Evolutionary conservation across 305 asterid genomes (phyloP).

Genomic region (Plantago rigida): DNA sequence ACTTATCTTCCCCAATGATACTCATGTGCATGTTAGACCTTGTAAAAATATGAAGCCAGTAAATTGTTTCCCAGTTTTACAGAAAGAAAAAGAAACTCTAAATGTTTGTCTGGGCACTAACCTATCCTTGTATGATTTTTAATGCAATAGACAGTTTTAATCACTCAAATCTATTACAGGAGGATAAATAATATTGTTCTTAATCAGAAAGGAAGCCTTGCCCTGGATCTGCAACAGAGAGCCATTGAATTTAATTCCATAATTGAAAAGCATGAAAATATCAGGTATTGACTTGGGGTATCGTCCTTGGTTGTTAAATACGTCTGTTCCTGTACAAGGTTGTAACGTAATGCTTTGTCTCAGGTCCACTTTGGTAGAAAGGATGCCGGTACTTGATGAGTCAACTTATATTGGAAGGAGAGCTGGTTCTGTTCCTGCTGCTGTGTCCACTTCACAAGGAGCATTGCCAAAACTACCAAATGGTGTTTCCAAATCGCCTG

Average conservation of each 20-base stretch:
- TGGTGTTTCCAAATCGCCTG: conserved; percentile 53
- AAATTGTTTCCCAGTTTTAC: neutral
- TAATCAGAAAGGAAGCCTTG: conserved; percentile 67
- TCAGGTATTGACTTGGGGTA: conserved; percentile 45
- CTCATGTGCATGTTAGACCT: conserved; percentile 9
- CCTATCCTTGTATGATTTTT: neutral
- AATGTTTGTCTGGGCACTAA: conserved; percentile 10
- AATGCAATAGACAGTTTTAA: neutral
- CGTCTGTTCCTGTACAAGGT: conserved; percentile 19
- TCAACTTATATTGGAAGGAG: conserved; percentile 73
- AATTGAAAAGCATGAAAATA: conserved; percentile 63
- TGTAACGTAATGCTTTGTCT: conserved; percentile 27
- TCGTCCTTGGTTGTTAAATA: conserved; percentile 12
- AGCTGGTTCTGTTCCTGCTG: conserved; percentile 66
- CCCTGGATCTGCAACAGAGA: conserved; percentile 94
- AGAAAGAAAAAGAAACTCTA: neutral
- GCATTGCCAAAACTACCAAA: conserved; percentile 65
- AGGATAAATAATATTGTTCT: conserved; percentile 57
- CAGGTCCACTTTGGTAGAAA: conserved; percentile 81
- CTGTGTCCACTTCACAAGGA: conserved; percentile 69
- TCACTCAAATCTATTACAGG: conserved; percentile 41
- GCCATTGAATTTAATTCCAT: conserved; percentile 81
- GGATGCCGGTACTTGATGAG: conserved; percentile 96
- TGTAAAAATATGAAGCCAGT: conserved; percentile 3
- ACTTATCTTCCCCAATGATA: neutral